phyloP scores from a whole-genome alignment of 2,329 filamentous ascomycete genomes.

The Chaetomiaceae sp. region DNA sequence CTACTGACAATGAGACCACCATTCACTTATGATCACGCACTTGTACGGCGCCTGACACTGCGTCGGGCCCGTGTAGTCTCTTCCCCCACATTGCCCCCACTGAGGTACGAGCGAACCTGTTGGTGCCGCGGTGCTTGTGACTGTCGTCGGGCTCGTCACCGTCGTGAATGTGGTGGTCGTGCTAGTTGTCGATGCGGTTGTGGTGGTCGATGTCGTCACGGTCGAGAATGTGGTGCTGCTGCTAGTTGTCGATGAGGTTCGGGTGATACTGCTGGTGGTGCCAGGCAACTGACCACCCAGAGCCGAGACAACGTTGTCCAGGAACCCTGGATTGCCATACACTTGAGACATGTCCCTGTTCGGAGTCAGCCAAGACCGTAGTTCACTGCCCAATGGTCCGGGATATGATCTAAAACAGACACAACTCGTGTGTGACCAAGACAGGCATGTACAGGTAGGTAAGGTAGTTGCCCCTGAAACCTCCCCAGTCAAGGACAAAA shows the following conservation, averaged over 20 bases:
- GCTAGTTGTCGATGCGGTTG: conserved; percentile 3
- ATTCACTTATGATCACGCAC: conserved; percentile 28
- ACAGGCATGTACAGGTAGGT: no score
- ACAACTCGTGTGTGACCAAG: no score
- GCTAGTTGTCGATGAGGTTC: conserved; percentile 4
- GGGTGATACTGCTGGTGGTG: conserved; percentile 4
- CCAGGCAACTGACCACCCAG: conserved; percentile 23
- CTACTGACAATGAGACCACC: conserved; percentile 36
- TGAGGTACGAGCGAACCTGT: conserved; percentile 27
- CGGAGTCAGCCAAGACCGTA: neutral
- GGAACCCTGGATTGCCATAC: conserved; percentile 53
- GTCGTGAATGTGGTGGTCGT: conserved; percentile 8
- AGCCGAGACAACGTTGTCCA: conserved; percentile 39
- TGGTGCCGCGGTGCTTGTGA: conserved; percentile 13
- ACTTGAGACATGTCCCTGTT: conserved; percentile 55
- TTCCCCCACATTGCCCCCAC: conserved; percentile 36
- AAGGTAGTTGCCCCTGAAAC: no score
- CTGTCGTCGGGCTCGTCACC: conserved; percentile 17
- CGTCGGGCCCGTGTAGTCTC: conserved; percentile 32
- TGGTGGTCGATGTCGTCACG: conserved; percentile 18
- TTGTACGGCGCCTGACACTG: conserved; percentile 30
- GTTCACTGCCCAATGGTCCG: no score
- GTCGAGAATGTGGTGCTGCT: conserved; percentile 8
- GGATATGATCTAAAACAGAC: no score
- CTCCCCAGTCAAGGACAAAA: neutral